Evolutionary conservation across 1,284 basidiomycete genomes (phyloP).

Genomic region (Retiboletus fuscus): DNA sequence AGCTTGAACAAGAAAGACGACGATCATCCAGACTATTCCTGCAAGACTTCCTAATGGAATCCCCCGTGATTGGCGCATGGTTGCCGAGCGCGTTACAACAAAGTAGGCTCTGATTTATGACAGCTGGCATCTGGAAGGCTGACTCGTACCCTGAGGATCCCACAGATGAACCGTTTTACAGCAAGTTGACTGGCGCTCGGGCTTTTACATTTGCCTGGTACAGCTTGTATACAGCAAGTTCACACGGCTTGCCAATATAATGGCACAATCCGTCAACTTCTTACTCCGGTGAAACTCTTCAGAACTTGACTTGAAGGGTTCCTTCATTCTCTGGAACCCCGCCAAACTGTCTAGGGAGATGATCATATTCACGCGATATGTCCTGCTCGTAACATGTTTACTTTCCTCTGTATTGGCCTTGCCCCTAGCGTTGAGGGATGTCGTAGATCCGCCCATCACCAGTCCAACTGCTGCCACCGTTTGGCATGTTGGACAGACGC

Average conservation of each 20-base stretch:
- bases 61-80: conserved; percentile 24
- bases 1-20: conserved; percentile 17
- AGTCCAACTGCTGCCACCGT: conserved; percentile 62
- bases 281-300: conserved; percentile 29
- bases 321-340: conserved; percentile 30
- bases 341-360: conserved; percentile 28
- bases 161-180: conserved; percentile 18
- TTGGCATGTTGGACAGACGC: conserved; percentile 64
- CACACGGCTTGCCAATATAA: conserved; percentile 42
- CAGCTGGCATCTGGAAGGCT: not conserved
- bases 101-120: not conserved
- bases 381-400: conserved; percentile 34
- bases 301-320: conserved; percentile 22
- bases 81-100: not conserved
- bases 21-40: conserved; percentile 17
- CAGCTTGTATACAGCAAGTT: conserved; percentile 29
- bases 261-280: not conserved
- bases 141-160: conserved; percentile 22
- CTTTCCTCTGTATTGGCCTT: conserved; percentile 38
- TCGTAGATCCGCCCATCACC: conserved; percentile 67
- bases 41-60: conserved; percentile 29
- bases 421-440: conserved; percentile 61
- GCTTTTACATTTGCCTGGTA: conserved; percentile 23
- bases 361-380: conserved; percentile 30
- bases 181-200: conserved; percentile 9